These are phyloP conservation scores for Mollisiaceae sp. DNA, from an alignment of 2,329 filamentous ascomycete species.

Conservation along the genomic window DNA sequence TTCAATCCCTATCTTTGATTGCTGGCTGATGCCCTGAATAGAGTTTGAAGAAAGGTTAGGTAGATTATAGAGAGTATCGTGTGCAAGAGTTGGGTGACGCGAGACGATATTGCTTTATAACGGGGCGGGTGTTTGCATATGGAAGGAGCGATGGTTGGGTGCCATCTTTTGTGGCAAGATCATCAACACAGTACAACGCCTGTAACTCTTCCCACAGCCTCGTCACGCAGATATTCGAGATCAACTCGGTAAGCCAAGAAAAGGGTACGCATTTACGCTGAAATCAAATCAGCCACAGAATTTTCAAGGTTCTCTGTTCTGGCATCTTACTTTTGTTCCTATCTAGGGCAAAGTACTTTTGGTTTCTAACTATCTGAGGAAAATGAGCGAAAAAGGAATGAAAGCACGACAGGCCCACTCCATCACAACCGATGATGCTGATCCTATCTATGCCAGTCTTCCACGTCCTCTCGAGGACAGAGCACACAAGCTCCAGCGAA, in stretches of 20 bases:
- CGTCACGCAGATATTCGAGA: no score
- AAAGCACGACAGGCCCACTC: background rate
- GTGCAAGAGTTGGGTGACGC: no score
- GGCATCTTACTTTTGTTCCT: background rate
- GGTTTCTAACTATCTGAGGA: background rate
- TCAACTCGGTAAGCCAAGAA: no score
- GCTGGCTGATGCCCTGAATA: no score
- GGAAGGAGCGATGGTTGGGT: background rate
- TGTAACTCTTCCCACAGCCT: no score
- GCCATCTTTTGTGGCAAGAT: background rate
- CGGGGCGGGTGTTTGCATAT: background rate
- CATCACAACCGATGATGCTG: background rate
- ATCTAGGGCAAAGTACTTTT: background rate
- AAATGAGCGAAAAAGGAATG: background rate
- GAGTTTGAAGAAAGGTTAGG: no score
- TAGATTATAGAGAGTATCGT: no score
- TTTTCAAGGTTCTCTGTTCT: no score
- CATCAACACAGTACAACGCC: background rate
- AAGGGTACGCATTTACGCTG: no score
- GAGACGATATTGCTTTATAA: background rate
- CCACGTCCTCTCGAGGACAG: background rate
- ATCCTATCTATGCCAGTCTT: background rate
- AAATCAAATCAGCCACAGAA: no score
- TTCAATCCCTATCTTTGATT: no score
- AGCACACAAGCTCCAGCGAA: background rate